Base-by-base conservation (phyloP, 305 asterid genomes). In the Rubia peregrina region DNA sequence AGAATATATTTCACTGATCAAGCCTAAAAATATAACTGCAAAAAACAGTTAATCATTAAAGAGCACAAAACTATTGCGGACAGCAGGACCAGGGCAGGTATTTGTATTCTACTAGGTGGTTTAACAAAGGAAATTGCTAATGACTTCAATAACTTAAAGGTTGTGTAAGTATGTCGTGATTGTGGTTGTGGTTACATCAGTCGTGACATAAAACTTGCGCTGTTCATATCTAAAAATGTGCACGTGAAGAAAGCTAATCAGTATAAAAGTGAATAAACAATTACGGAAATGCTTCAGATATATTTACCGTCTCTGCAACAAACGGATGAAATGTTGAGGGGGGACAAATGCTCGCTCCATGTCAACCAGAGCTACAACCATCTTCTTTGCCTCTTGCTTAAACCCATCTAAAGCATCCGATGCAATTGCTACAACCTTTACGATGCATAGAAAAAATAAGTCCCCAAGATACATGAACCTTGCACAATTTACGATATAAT, bases 261-360 rank as follows among this genome's bases (percentile, higher is more conserved):
- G 4, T 42, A 65, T 6, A 48, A 2, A 48, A 48, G 59, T 21
- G 44, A 38, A 42, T 7, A 17, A 12, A 53, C 55, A 71, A 41
- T 51, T 61, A 17, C 22, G 4, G 38, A 30, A 63, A 17, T 67
- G 30, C 65, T 60, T 41, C 69, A 76, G 61, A 64, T 61, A 53
- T 71, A 53, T 90, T 71, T 84, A 95, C 98, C 97, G 83, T 79
- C 98, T 87, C 84, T 91, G 99, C 80, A 95, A 94, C 81, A 95
- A 81, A 73, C 97, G 97, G 74, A 95, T 90, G 70, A 95, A 91
- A 79, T 95, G 99, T 77, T 95, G 99, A 1, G 99, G 96, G 72
- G 99, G 99, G 65, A 95, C 99, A 85, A 87, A 95, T 60, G 91
- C 99, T 59, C 97, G 88, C 81, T 95, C 98, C 99, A 95, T 95